Evolutionary conservation across 2,329 filamentous ascomycete genomes (phyloP).

Genomic region (Canariomyces notabilis): DNA sequence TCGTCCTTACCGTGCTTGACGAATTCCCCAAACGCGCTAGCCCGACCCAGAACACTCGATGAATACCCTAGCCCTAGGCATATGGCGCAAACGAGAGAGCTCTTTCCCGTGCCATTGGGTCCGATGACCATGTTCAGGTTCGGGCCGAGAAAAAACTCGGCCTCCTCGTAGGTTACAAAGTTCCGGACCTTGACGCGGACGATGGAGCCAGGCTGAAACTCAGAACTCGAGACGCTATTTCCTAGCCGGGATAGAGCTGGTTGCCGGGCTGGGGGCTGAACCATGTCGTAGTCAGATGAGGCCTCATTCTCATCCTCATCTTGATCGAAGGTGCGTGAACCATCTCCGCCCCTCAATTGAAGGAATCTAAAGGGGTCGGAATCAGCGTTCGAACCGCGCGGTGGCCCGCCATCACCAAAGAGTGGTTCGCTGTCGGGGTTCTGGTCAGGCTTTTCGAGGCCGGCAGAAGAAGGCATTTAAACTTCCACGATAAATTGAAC

Average conservation of each 20-base stretch:
- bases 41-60: constrained; percentile 76
- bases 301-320: constrained; percentile 10
- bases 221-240: constrained; percentile 21
- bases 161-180: constrained; percentile 92
- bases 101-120: constrained; percentile 98
- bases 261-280: constrained; percentile 8
- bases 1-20: constrained; percentile 81
- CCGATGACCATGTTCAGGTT: constrained; percentile 98
- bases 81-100: constrained; percentile 93
- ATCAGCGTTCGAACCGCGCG: background rate
- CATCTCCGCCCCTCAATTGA: constrained; percentile 21
- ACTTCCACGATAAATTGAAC: background rate
- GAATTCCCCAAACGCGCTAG: constrained; percentile 79
- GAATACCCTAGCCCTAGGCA: constrained; percentile 86
- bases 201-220: constrained; percentile 73
- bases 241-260: constrained; percentile 12
- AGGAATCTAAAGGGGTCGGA: constrained; percentile 17
- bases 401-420: background rate
- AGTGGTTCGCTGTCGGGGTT: too few relatives aligned
- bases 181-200: constrained; percentile 79
- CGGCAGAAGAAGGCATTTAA: background rate
- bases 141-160: constrained; percentile 86
- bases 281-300: constrained; percentile 17
- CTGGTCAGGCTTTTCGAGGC: background rate
- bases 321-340: constrained; percentile 6